phyloP scores from a whole-genome alignment of 805 yeast genomes.

The Pichia nanzhaoensis region DNA sequence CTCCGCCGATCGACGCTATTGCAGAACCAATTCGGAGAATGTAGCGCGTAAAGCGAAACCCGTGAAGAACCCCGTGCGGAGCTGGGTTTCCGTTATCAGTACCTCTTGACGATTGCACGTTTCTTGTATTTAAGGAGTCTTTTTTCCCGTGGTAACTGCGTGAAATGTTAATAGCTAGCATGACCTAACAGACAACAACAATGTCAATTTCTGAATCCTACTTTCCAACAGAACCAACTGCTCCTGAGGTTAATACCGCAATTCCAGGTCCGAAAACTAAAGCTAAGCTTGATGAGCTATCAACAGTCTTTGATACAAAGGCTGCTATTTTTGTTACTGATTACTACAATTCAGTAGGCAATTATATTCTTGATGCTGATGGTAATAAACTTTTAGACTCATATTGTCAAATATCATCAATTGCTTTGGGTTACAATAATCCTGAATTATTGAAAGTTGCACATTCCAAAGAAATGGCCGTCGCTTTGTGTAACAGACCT shows the following conservation, averaged over 20 bases:
- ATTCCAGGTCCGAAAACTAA: conserved; percentile 44
- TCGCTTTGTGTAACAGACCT: conserved; percentile 61
- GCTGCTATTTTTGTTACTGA: conserved; percentile 60
- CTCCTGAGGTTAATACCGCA: conserved; percentile 37
- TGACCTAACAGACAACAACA: background rate
- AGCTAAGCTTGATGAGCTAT: conserved; percentile 33
- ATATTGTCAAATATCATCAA: conserved; percentile 68
- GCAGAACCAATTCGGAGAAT: too few species aligned
- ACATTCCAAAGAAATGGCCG: conserved; percentile 53
- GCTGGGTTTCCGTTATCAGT: conserved; percentile 3
- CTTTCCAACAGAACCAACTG: conserved; percentile 44
- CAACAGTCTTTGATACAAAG: conserved; percentile 51
- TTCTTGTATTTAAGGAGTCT: too few species aligned
- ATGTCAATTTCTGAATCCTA: conserved; percentile 26
- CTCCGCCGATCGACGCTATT: background rate
- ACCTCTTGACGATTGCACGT: too few species aligned
- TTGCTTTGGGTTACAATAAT: conserved; percentile 65
- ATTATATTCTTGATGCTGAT: conserved; percentile 60
- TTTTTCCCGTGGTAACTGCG: too few species aligned
- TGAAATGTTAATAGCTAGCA: too few species aligned
- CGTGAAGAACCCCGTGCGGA: too few species aligned
- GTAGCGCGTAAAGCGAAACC: too few species aligned
- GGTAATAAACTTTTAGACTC: conserved; percentile 57
- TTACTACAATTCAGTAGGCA: conserved; percentile 56
- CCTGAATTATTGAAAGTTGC: conserved; percentile 55